These are phyloP conservation scores for Hevea brasiliensis DNA, from an alignment of 345 rosid species.

Conservation along the genomic window DNA sequence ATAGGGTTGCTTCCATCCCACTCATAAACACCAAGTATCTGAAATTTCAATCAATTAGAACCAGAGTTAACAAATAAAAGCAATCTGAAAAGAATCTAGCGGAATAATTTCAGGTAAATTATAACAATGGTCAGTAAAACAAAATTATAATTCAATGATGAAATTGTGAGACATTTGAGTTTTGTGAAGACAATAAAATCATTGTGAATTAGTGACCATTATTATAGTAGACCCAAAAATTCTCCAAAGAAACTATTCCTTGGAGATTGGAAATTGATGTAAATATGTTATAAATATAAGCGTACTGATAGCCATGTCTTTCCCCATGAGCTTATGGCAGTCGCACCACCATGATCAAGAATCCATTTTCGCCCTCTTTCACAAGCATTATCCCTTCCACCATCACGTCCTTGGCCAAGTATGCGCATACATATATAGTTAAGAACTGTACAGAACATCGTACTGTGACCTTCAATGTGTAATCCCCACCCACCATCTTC, in stretches of 20 bases:
- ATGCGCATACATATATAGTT: slow-evolving; percentile 19
- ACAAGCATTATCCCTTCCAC: slow-evolving; percentile 19
- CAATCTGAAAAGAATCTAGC: too few species aligned
- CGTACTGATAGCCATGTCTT: slow-evolving; percentile 27
- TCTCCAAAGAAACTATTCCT: too few species aligned
- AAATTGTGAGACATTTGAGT: too few species aligned
- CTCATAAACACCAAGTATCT: slow-evolving; percentile 31
- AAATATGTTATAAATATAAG: too few species aligned
- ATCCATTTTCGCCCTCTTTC: slow-evolving; percentile 19
- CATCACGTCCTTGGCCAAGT: slow-evolving; percentile 9
- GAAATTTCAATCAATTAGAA: neutral
- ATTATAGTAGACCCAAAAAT: too few species aligned
- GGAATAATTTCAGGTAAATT: too few species aligned
- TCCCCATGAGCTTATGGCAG: slow-evolving; percentile 7
- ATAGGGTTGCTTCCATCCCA: slow-evolving; percentile 31
- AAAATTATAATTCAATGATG: too few species aligned
- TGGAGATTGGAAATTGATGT: too few species aligned
- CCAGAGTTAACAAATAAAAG: too few species aligned
- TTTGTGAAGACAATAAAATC: too few species aligned
- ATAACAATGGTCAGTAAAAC: too few species aligned
- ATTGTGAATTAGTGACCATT: too few species aligned
- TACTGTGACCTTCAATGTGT: slow-evolving; percentile 3
- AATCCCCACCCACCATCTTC: slow-evolving; percentile 2
- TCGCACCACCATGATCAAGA: slow-evolving; percentile 11
- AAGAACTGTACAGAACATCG: neutral